Percentiles rank a stretch among this genome's conserved stretches.
Evolutionary conservation across 225 moss, liverwort and hornwort species (phyloP).

Genomic region (Bryum argenteum): DNA sequence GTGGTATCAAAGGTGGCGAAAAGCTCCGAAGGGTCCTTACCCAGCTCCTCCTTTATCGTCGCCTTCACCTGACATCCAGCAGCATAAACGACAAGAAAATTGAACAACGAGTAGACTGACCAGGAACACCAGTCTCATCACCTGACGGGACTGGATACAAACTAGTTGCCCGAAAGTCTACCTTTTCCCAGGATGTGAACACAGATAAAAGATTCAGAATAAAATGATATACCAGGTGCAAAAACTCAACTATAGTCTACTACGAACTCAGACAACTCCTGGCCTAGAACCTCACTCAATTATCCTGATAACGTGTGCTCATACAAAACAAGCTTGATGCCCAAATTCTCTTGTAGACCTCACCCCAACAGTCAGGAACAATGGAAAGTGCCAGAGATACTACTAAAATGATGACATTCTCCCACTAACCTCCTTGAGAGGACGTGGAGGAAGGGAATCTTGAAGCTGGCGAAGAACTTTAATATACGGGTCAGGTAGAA

Average conservation of each 20-base stretch:
- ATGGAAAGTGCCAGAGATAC: constrained; percentile 15
- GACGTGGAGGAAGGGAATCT: constrained; percentile 90
- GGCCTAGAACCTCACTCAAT: constrained; percentile 12
- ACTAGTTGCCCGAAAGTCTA: not conserved
- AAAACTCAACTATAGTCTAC: not conserved
- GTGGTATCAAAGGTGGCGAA: constrained; percentile 73
- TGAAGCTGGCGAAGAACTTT: constrained; percentile 77
- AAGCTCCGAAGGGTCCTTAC: constrained; percentile 70
- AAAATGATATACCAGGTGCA: not conserved
- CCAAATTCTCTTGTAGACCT: not conserved
- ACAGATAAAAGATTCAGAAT: constrained; percentile 11
- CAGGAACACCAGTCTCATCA: constrained; percentile 8
- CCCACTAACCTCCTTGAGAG: constrained; percentile 69
- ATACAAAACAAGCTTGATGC: not conserved
- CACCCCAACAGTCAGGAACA: constrained; percentile 9
- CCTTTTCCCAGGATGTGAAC: constrained; percentile 1
- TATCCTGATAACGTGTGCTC: not conserved
- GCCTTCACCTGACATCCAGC: constrained; percentile 47
- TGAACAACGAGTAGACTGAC: not conserved
- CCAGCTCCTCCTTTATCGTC: constrained; percentile 81
- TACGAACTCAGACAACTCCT: constrained; percentile 12
- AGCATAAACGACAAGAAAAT: constrained; percentile 7
- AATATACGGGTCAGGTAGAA: constrained; percentile 85
- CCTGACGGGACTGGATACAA: not conserved
- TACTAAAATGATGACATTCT: not conserved